Evolutionary conservation across 2,329 filamentous ascomycete species (phyloP), one percentile per base, ranked within the genome.

Genomic region (Dryadomyces quercus-mongolicae): DNA sequence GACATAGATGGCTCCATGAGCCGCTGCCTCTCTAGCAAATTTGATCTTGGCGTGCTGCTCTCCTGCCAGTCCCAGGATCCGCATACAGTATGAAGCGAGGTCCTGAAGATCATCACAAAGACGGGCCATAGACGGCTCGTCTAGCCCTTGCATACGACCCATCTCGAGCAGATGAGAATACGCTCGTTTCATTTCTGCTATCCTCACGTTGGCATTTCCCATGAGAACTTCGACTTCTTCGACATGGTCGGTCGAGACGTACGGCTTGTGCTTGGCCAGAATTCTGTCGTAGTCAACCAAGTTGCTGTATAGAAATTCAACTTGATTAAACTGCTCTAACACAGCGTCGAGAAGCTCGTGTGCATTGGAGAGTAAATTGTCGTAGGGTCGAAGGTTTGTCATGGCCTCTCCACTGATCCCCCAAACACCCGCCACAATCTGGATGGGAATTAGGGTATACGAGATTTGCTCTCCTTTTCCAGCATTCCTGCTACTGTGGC

Each of bases 391-490:
- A 5, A 16, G 36, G 36, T 16, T 40, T 40, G 10, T 16, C 36
- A 40, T 40, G 36, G 10, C 15, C 15, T 5, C 15, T 5, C 36
- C 15, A 12, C 15, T 9, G 10, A 40, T 40, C 4, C 44, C 25
- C 15, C 47, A 16, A 42, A 53, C 2, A 6, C 13, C 9, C 1
- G 20, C 18, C 22, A 56, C 1, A 10, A 20, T 47, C 20, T 49
- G 22, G 16, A 53, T 47, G 2, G 54, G 54, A 0, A 56, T 25
- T n/a, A 56, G 42, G 6, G 46, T 9, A 31, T 53, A 56, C 2
- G 31, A 16, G 5, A 56, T 51, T 10, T 20, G 51, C 31, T 56
- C 47, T 25, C 55, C 52, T 15, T 52, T 56, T n/a, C 45, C 45
- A 7, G 2, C n/a, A 13, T 52, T 54, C 8, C 9, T 47, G 18